Conservation (phyloP, 495 filamentous ascomycete species). For the Hypoxylon perforatum region DNA sequence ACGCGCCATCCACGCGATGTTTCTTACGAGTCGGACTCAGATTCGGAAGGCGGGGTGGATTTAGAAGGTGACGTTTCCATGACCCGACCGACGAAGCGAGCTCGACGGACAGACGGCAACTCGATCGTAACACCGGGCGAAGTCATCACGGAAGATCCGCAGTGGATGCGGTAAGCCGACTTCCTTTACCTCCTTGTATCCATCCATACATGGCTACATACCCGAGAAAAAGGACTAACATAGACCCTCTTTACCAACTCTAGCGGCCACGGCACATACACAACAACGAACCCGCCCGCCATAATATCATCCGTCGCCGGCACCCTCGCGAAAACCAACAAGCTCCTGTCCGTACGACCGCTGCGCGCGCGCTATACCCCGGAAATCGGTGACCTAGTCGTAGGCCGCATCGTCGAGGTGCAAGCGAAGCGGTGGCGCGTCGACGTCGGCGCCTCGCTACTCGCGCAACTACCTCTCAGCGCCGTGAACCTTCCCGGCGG, state of each 20-base stretch:
- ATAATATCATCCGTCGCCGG: conserved; percentile 91
- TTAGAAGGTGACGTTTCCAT: conserved; percentile 74
- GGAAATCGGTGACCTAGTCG: conserved; percentile 93
- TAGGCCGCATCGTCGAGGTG: conserved; percentile 93
- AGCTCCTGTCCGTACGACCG: conserved; percentile 88
- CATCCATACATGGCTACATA: background rate
- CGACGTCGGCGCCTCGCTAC: conserved; percentile 84
- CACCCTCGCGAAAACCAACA: conserved; percentile 90
- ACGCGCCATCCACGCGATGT: conserved; percentile 15
- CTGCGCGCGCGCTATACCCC: conserved; percentile 94
- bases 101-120: conserved; percentile 45
- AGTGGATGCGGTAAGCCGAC: conserved; percentile 88
- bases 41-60: conserved; percentile 64
- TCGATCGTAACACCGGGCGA: conserved; percentile 89
- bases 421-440: conserved; percentile 92
- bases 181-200: conserved; percentile 7
- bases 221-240: conserved; percentile 13
- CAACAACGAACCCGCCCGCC: conserved; percentile 65
- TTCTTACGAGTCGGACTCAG: conserved; percentile 30
- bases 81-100: conserved; percentile 41
- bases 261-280: conserved; percentile 86
- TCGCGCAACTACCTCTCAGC: conserved; percentile 82
- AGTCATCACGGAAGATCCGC: conserved; percentile 85
- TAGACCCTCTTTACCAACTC: background rate
- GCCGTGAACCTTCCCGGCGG: conserved; percentile 96